Evolutionary conservation across 352 stramenopile species (phyloP).

Genomic region (Phytophthora citricola): DNA sequence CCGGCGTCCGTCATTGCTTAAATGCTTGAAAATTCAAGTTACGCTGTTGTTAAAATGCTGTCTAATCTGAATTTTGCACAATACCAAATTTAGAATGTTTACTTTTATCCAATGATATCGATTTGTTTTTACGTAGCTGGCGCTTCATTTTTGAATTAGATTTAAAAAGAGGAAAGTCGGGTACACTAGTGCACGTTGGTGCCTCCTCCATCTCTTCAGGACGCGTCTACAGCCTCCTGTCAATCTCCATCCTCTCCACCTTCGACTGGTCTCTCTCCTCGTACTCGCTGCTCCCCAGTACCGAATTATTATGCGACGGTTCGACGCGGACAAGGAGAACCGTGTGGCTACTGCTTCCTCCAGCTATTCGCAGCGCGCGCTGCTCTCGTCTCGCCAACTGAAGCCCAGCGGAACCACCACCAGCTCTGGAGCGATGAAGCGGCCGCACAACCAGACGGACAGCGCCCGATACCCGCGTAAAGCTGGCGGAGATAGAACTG

Average conservation of each 20-base stretch:
- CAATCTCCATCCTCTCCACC: not conserved
- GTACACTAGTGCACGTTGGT: not conserved
- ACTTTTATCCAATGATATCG: too few relatives aligned
- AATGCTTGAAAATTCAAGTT: not conserved
- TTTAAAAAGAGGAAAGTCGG: constrained; percentile 17
- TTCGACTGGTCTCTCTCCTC: constrained; percentile 2
- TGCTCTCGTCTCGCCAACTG: constrained; percentile 29
- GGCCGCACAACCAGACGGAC: constrained; percentile 40
- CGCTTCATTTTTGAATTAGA: constrained; percentile 12
- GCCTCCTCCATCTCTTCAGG: too few relatives aligned
- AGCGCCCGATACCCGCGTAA: constrained; percentile 39
- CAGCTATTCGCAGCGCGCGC: constrained; percentile 26
- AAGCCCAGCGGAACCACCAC: constrained; percentile 14
- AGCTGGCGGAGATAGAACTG: constrained; percentile 27
- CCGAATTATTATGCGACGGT: constrained; percentile 49
- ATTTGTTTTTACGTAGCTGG: too few relatives aligned
- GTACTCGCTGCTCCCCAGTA: not conserved
- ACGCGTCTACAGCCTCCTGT: not conserved
- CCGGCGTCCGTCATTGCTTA: not conserved
- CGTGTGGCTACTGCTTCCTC: constrained; percentile 25
- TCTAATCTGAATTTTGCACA: not conserved
- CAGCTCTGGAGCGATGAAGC: constrained; percentile 34
- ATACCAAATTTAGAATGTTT: too few relatives aligned
- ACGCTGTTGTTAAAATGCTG: not conserved
- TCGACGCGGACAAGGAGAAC: constrained; percentile 79